Evolutionary conservation across 2,329 filamentous ascomycete genomes (phyloP), one percentile per base, ranked within the genome.

Genomic region (Ramularia endophylla): DNA sequence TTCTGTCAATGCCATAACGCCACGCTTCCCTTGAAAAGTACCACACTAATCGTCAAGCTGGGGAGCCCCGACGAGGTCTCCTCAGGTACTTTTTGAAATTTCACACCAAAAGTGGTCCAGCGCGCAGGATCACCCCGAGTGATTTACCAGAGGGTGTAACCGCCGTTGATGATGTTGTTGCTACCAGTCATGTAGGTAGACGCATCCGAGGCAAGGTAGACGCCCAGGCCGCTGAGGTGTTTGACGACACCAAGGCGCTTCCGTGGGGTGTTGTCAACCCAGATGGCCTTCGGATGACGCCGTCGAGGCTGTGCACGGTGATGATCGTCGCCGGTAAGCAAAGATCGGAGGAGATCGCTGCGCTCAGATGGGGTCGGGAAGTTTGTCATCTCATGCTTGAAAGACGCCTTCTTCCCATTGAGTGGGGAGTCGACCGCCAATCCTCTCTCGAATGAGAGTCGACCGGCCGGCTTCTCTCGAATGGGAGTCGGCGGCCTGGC

Each of bases 231-330:
- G 67, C 88, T 88, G 51, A 89, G 74, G 64, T 88, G 85, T 52
- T 87, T 80, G 29, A 86, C 81, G 33, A 71, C 72, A 40, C 84
- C 85, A 12, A 88, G 74, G 32, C 84, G 78, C 62, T 76, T 75
- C 73, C 87, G 82, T 8, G 85, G 85, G 6, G 84, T 88, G 48
- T 85, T 62, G 27, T 75, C 77, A 55, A 78, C 78, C 85, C 85
- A 88, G 65, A 87, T 85, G 67, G 81, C 82, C 79, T 87, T 87
- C 73, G 87, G 82, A n/a, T n/a, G n/a, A n/a, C n/a, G 35, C 81
- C 83, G 50, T 88, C 83, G 15, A 88, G 78, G 28, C 81, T 81
- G 16, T 83, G 83, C 6, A 86, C 83, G 46, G 81, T 80, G 76
- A 87, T 89, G 48, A 87, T 72, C 4, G 81, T 83, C 4, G 85